Conservation (phyloP, 1,284 basidiomycete genomes). For the Papiliotrema laurentii region DNA sequence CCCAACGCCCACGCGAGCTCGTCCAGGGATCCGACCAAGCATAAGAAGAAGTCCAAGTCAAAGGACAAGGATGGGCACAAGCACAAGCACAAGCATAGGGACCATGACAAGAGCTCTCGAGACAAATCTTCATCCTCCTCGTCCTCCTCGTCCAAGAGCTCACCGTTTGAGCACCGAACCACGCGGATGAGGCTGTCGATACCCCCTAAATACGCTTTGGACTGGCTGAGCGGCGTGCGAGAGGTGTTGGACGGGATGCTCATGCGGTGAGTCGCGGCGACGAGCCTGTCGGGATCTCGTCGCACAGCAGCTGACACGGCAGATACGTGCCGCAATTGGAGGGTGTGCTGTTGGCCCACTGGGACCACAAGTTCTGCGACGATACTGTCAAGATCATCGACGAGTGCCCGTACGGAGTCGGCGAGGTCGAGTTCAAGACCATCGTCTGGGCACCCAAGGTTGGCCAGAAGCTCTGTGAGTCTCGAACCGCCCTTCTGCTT, state of each 20-base stretch:
- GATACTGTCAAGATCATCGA: slow-evolving; percentile 66
- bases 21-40: slow-evolving; percentile 20
- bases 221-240: slow-evolving; percentile 66
- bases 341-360: slow-evolving; percentile 84
- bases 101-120: neutral
- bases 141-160: slow-evolving; percentile 8
- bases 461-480: slow-evolving; percentile 75
- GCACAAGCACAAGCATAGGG: slow-evolving; percentile 9
- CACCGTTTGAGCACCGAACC: slow-evolving; percentile 61
- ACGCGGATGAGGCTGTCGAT: slow-evolving; percentile 71
- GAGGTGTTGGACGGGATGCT: slow-evolving; percentile 89
- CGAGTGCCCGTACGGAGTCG: slow-evolving; percentile 83
- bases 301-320: neutral
- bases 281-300: neutral
- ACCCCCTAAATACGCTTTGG: slow-evolving; percentile 71
- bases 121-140: neutral
- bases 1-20: slow-evolving; percentile 23
- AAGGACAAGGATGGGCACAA: slow-evolving; percentile 1
- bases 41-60: slow-evolving; percentile 7
- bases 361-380: slow-evolving; percentile 66
- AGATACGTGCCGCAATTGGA: slow-evolving; percentile 85
- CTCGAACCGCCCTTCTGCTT: neutral
- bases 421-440: slow-evolving; percentile 71
- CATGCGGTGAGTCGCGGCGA: slow-evolving; percentile 66
- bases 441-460: slow-evolving; percentile 85